Evolutionary conservation across 495 filamentous ascomycete species (phyloP).

Genomic region (Xylaria bambusicola): DNA sequence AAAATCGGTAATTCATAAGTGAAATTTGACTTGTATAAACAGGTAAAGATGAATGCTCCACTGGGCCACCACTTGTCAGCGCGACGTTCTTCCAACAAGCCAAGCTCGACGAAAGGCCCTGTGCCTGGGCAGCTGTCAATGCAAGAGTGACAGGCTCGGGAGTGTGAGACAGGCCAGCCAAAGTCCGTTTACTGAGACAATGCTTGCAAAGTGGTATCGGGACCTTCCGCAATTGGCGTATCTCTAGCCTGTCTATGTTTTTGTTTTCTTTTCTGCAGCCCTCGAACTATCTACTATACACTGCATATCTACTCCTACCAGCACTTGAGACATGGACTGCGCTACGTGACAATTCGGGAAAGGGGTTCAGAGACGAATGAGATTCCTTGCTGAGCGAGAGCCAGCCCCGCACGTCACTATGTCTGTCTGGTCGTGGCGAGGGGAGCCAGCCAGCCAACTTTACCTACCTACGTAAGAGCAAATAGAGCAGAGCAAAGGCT

Average conservation of each 20-base stretch:
- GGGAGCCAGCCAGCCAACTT: too few species aligned
- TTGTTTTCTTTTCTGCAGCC: neutral
- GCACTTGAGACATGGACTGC: conserved; percentile 23
- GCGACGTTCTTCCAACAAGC: neutral
- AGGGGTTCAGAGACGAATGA: conserved; percentile 11
- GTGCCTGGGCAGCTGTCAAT: conserved; percentile 20
- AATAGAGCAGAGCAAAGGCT: neutral
- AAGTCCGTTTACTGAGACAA: conserved; percentile 22
- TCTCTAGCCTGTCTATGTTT: conserved; percentile 19
- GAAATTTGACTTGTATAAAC: neutral
- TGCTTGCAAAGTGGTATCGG: conserved; percentile 23
- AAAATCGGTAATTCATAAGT: neutral
- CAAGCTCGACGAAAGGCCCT: neutral
- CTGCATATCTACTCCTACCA: neutral
- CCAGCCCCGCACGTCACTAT: neutral
- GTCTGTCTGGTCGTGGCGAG: too few species aligned
- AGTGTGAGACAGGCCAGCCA: conserved; percentile 17
- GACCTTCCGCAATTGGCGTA: conserved; percentile 34
- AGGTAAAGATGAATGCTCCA: neutral
- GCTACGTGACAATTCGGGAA: conserved; percentile 24
- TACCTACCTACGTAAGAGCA: neutral
- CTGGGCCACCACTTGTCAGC: conserved; percentile 9
- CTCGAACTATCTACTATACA: too few species aligned
- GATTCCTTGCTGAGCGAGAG: neutral
- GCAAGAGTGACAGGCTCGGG: conserved; percentile 20